Percentiles rank a stretch among this genome's conserved stretches.
Conservation (phyloP, 208 protist species). For the Trypanosoma cruzi region DNA sequence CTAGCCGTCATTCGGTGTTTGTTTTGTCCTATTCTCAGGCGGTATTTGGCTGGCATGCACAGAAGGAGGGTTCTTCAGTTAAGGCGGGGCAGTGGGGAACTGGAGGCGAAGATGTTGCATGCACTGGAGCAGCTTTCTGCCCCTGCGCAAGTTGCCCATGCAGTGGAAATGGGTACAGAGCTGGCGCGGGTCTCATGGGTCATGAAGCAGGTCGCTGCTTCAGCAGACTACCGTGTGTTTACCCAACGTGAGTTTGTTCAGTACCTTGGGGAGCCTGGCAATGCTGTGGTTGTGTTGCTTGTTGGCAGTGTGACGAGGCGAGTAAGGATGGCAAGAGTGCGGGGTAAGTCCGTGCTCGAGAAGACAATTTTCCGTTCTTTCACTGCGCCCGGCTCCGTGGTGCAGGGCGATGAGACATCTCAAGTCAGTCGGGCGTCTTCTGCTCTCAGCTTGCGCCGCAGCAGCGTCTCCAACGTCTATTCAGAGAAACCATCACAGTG, state of each 20-base stretch:
- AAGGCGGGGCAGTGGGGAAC: constrained; percentile 7
- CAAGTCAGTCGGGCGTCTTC: neutral
- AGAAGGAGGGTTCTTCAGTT: constrained; percentile 30
- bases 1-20: constrained; percentile 45
- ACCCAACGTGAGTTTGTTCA: constrained; percentile 60
- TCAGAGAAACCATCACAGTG: neutral
- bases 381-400: neutral
- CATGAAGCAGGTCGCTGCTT: neutral
- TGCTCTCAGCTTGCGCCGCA: neutral
- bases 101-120: constrained; percentile 31
- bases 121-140: constrained; percentile 43
- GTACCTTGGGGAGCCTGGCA: constrained; percentile 62
- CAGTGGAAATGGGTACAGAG: neutral
- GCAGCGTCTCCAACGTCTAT: neutral
- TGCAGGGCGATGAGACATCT: neutral
- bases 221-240: constrained; percentile 30
- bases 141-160: constrained; percentile 15
- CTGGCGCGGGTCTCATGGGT: neutral
- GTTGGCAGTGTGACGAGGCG: constrained; percentile 36
- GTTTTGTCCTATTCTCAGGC: constrained; percentile 43
- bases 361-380: neutral
- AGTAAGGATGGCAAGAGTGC: neutral
- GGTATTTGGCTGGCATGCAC: constrained; percentile 19
- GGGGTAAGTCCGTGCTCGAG: neutral
- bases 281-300: constrained; percentile 66